phyloP scores from a whole-genome alignment of 495 filamentous ascomycete species.

The Tuber aestivum region DNA sequence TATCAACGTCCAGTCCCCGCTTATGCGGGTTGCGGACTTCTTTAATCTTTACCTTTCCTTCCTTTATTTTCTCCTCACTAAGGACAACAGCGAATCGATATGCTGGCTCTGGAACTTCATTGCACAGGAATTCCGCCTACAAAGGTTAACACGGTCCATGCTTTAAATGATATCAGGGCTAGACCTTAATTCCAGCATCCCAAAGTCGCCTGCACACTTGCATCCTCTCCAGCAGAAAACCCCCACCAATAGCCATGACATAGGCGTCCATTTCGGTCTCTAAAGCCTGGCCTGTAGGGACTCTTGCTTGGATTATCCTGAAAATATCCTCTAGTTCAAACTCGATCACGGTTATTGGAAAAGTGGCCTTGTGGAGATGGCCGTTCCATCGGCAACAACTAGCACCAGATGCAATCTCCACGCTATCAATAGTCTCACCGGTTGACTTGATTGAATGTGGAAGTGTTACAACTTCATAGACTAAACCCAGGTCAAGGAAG shows the following conservation, averaged over 20 bases:
- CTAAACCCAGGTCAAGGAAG: conserved; percentile 72
- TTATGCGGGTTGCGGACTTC: conserved; percentile 80
- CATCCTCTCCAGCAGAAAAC: conserved; percentile 72
- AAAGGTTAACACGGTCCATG: neutral
- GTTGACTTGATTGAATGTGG: conserved; percentile 45
- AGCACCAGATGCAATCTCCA: conserved; percentile 6
- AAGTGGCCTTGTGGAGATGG: conserved; percentile 73
- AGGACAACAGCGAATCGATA: conserved; percentile 70
- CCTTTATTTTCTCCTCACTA: conserved; percentile 65
- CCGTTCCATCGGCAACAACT: conserved; percentile 54
- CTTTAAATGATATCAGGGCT: conserved; percentile 20
- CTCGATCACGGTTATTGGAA: conserved; percentile 84
- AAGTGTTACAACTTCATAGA: conserved; percentile 79
- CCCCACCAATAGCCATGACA: conserved; percentile 85
- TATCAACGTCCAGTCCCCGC: conserved; percentile 63
- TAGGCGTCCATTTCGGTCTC: conserved; percentile 72
- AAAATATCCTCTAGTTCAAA: conserved; percentile 95
- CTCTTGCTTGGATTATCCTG: conserved; percentile 68
- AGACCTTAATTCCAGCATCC: conserved; percentile 67
- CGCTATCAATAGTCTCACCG: neutral
- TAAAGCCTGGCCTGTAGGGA: conserved; percentile 47
- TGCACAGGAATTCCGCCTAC: conserved; percentile 67
- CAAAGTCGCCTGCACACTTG: conserved; percentile 62
- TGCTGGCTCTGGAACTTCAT: conserved; percentile 68
- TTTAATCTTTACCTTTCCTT: conserved; percentile 74